These are phyloP conservation scores for Calonectria montana DNA, from an alignment of 2,329 filamentous ascomycete species.

Conservation along the genomic window DNA sequence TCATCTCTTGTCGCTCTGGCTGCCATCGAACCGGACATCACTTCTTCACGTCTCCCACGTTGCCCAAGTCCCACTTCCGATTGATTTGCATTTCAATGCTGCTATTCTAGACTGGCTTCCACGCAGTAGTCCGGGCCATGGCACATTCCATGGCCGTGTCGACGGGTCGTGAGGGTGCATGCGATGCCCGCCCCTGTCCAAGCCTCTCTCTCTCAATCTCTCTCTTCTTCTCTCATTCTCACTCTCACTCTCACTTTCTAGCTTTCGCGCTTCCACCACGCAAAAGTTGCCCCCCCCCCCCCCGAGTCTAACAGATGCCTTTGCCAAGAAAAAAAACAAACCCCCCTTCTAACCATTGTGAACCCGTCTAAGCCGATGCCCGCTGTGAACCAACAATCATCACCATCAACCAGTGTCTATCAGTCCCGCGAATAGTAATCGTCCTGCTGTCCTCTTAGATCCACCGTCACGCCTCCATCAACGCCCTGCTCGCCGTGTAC, in stretches of 20 bases:
- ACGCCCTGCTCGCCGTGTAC: conserved; percentile 59
- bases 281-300: not conserved
- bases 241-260: not conserved
- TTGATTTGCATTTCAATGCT: not conserved
- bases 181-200: not conserved
- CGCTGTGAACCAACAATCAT: not conserved
- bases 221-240: not conserved
- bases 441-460: conserved; percentile 56
- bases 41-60: not conserved
- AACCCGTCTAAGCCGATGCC: not conserved
- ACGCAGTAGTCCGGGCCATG: not conserved
- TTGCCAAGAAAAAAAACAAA: conserved; percentile 4
- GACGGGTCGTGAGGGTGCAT: not conserved
- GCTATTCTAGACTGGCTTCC: not conserved
- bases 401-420: not conserved
- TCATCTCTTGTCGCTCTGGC: not conserved
- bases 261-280: not conserved
- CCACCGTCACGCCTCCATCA: conserved; percentile 49
- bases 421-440: conserved; percentile 58
- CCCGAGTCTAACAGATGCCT: conserved; percentile 24
- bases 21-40: not conserved
- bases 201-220: not conserved
- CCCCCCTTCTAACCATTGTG: not conserved
- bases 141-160: not conserved
- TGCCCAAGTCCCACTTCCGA: not conserved